Evolutionary conservation across 2,329 filamentous ascomycete species (phyloP), one percentile per base, ranked within the genome.

Genomic region (Colletotrichum sp.): DNA sequence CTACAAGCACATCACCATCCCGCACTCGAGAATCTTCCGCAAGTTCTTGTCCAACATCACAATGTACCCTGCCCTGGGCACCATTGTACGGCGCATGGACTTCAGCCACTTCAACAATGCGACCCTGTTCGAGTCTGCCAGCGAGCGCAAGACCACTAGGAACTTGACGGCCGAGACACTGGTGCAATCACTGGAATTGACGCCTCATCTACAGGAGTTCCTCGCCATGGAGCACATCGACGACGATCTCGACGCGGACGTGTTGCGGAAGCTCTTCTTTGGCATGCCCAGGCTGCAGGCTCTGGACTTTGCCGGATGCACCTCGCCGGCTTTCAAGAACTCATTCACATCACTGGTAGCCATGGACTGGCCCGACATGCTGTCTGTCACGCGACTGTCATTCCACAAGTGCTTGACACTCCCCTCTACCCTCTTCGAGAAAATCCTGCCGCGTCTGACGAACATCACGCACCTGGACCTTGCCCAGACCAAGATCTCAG

Each of bases 91-190:
- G 74, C 93, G 95, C 66, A 87, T 96, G 61, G 95, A 97, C 85
- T 96, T 97, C 80, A 96, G 94, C 77, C 94, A 96, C 87, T 96
- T 96, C 85, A 96, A 95, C 82, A 94, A 94, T 27, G 92, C 94
- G 70, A 93, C 94, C 71, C 88, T 95, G 77, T 95, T 96, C 81
- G 91, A 91, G 76, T 95, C 93, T 18, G 93, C 92, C 78, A 92
- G 92, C 83, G 93, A 95, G 89, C 93, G 95, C 74, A 89, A 91
- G 27, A 90, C 94, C 83, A 94, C 94, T 73, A 92, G 91, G 81
- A 96, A 96, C 84, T 84, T 97, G 80, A 96, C 94, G 25, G 88
- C 93, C 16, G 90, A 91, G 81, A 96, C 94, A 7, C 88, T 97
- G 64, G 85, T 93, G 68, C 89, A 92, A 82, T 96, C 94, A 82